Evolutionary conservation across 2,329 filamentous ascomycete species (phyloP).

Genomic region (Cryoendolithus antarcticus): DNA sequence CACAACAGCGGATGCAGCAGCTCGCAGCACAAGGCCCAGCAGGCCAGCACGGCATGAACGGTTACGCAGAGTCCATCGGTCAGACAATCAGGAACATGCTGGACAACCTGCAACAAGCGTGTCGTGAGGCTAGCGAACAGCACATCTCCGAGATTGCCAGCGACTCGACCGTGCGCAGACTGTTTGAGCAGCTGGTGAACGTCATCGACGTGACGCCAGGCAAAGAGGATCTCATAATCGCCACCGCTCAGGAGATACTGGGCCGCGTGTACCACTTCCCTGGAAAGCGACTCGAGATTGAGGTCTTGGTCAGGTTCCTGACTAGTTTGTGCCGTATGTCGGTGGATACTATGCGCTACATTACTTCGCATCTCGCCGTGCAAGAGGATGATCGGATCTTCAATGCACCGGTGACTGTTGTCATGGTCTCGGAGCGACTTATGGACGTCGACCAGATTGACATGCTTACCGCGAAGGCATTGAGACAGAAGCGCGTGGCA

Average conservation of each 20-base stretch:
- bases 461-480: slow-evolving; percentile 57
- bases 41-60: slow-evolving; percentile 41
- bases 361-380: slow-evolving; percentile 38
- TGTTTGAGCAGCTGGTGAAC: slow-evolving; percentile 45
- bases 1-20: slow-evolving; percentile 33
- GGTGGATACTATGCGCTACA: slow-evolving; percentile 42
- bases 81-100: slow-evolving; percentile 44
- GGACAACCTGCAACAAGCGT: slow-evolving; percentile 43
- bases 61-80: slow-evolving; percentile 45
- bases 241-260: slow-evolving; percentile 37
- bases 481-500: slow-evolving; percentile 56
- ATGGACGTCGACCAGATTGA: slow-evolving; percentile 48
- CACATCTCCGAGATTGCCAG: slow-evolving; percentile 45
- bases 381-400: slow-evolving; percentile 49
- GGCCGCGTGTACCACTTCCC: slow-evolving; percentile 42
- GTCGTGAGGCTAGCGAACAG: slow-evolving; percentile 45
- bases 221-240: slow-evolving; percentile 44
- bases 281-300: slow-evolving; percentile 45
- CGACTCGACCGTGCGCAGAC: slow-evolving; percentile 42
- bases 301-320: slow-evolving; percentile 50
- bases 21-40: slow-evolving; percentile 18
- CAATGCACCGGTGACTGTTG: slow-evolving; percentile 49
- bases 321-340: slow-evolving; percentile 49
- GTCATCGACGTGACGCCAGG: slow-evolving; percentile 41
- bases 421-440: slow-evolving; percentile 46